These are phyloP conservation scores for Colletotrichum eremochloae DNA, from an alignment of 2,329 filamentous ascomycete species.

Conservation along the genomic window DNA sequence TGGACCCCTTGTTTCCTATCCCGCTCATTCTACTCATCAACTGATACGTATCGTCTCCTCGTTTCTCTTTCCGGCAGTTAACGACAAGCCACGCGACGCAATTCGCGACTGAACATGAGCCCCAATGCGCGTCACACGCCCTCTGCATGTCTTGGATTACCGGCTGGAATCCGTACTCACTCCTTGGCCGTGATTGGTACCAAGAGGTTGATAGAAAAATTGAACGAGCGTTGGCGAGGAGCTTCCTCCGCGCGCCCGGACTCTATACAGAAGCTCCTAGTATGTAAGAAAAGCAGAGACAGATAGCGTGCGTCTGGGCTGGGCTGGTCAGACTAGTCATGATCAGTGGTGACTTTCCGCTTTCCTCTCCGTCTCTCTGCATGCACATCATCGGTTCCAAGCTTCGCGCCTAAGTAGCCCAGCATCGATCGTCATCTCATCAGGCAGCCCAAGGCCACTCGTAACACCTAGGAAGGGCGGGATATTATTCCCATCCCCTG, in stretches of 20 bases:
- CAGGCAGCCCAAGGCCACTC: neutral
- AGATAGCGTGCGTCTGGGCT: neutral
- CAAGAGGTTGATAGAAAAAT: neutral
- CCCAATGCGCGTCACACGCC: neutral
- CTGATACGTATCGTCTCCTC: neutral
- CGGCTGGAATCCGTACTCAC: neutral
- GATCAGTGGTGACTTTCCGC: neutral
- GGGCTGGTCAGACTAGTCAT: neutral
- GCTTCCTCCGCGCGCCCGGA: neutral
- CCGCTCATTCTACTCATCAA: neutral
- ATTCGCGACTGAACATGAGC: neutral
- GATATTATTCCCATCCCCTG: slow-evolving; percentile 30
- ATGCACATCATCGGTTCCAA: slow-evolving; percentile 5
- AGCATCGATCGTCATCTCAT: neutral
- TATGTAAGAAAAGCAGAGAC: neutral
- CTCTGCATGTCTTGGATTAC: slow-evolving; percentile 1
- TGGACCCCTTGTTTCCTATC: neutral
- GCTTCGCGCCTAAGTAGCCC: neutral
- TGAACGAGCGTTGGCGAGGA: neutral
- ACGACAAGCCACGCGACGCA: slow-evolving; percentile 11
- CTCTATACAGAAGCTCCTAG: neutral
- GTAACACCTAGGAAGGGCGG: slow-evolving; percentile 19
- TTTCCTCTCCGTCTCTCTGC: slow-evolving; percentile 2
- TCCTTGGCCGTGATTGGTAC: too few relatives aligned
- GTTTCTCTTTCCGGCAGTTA: neutral